Base-by-base conservation (phyloP, 805 yeast genomes). In the Candida quercuum region DNA sequence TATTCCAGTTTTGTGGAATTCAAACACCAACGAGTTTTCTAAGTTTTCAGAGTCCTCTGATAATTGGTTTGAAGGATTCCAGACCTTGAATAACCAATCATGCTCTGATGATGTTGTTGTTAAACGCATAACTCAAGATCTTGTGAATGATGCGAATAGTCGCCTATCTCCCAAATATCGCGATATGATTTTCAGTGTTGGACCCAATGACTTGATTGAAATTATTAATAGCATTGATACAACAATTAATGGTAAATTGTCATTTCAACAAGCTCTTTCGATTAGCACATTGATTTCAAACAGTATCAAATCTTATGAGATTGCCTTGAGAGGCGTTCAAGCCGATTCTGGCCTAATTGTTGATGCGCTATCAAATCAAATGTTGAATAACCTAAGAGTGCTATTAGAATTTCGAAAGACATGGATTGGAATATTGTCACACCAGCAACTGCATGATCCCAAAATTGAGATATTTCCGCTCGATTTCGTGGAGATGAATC, bases 1-100 rank as follows among this genome's bases (percentile, higher is more conserved):
- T 54, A 63, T 91, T 30, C 99, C 98, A 0, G 66, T 84, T 1
- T 54, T 81, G 25, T 81, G 86, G 76, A 52, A 67, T 3, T 48
- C 63, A 4, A 81, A 81, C 51, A 61, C 57, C 31, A 49, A 64
- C 33, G 42, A 32, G 4, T 27, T 51, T 3, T 14, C 37, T 1
- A 40, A 43, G 3, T 50, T 45, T 30, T 20, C 46, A 2, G 15
- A 28, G 5, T n/a, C 38, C 9, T 24, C 29, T 3, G 36, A 38
- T 10, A 22, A 42, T 1, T 54, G 57, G 57, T 47, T 33, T 27
- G 38, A 42, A 2, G 45, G 42, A 2, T 41, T 53, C 26, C 45
- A 43, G 24, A 15, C 25, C 6, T 28, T 52, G 7, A 10, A 23
- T 6, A 16, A 31, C 4, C 12, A 36, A 1, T 38, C 45, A 3